Evolutionary conservation across 768 basidiomycete genomes (phyloP).

Genomic region (Lactifluus rugatus): DNA sequence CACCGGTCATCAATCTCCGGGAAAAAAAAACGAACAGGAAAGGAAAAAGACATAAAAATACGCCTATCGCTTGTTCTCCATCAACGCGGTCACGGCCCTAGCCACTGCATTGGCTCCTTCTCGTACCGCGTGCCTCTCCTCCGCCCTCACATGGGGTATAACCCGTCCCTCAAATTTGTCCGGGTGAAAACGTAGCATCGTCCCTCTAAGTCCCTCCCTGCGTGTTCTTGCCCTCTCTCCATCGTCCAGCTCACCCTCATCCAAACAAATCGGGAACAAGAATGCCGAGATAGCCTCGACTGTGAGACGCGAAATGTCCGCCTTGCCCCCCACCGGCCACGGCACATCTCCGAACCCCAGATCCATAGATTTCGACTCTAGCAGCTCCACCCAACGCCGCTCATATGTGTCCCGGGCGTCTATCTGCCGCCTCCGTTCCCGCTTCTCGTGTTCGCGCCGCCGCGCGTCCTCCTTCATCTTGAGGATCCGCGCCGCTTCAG

Average conservation of each 20-base stretch:
- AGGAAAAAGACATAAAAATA: too few relatives aligned
- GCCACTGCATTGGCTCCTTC: slow-evolving; percentile 58
- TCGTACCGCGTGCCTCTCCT: slow-evolving; percentile 41
- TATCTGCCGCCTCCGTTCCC: slow-evolving; percentile 34
- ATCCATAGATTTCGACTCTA: slow-evolving; percentile 22
- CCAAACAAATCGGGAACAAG: slow-evolving; percentile 35
- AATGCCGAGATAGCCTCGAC: slow-evolving; percentile 38
- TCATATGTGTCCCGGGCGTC: slow-evolving; percentile 50
- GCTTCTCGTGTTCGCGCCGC: slow-evolving; percentile 38
- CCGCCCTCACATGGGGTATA: slow-evolving; percentile 39
- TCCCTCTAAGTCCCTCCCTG: slow-evolving; percentile 47
- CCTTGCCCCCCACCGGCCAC: slow-evolving; percentile 41
- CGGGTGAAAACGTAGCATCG: slow-evolving; percentile 60
- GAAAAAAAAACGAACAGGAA: too few relatives aligned
- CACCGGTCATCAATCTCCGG: not conserved
- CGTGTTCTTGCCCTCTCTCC: slow-evolving; percentile 26
- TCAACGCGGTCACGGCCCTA: slow-evolving; percentile 47
- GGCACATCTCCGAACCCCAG: slow-evolving; percentile 47
- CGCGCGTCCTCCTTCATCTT: slow-evolving; percentile 45
- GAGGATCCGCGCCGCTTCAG: slow-evolving; percentile 45
- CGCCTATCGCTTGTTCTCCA: slow-evolving; percentile 21
- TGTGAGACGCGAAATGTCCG: slow-evolving; percentile 29
- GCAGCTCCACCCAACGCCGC: slow-evolving; percentile 37
- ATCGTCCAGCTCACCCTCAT: slow-evolving; percentile 30
- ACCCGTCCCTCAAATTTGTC: slow-evolving; percentile 66